phyloP scores from a whole-genome alignment of 148 eudicot genomes.

The Mesembryanthemum crystallinum region DNA sequence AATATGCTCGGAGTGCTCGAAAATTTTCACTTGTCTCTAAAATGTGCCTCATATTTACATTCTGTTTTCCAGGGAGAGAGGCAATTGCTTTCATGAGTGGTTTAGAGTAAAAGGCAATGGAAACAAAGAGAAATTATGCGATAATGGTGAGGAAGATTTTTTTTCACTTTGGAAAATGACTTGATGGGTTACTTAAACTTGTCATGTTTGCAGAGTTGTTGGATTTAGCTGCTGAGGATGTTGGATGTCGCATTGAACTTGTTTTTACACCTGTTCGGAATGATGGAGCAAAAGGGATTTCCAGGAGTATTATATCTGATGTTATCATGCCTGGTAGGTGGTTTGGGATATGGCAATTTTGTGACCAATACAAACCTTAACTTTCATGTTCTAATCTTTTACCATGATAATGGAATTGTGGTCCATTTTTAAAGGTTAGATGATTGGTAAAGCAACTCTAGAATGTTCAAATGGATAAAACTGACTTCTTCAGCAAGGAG shows the following conservation, averaged over 20 bases:
- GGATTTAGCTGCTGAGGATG: constrained; percentile 70
- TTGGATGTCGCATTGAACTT: constrained; percentile 66
- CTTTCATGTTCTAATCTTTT: background rate
- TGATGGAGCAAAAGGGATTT: constrained; percentile 63
- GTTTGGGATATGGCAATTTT: constrained; percentile 9
- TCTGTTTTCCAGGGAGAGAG: constrained; percentile 58
- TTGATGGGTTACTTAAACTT: constrained; percentile 6
- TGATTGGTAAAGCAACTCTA: no score
- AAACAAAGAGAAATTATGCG: constrained; percentile 54
- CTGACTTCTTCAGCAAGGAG: no score
- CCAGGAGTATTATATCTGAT: constrained; percentile 49
- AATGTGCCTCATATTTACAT: constrained; percentile 8
- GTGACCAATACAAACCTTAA: background rate
- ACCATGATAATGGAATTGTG: no score
- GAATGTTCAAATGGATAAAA: no score
- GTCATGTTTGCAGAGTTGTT: constrained; percentile 51
- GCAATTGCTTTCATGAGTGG: constrained; percentile 81
- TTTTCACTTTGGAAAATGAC: background rate
- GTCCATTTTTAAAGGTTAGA: no score
- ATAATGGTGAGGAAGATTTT: constrained; percentile 45
- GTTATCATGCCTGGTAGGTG: constrained; percentile 72
- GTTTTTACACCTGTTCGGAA: constrained; percentile 79
- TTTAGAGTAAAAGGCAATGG: constrained; percentile 65
- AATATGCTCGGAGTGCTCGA: background rate
- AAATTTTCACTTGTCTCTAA: background rate